Conservation (phyloP, 2,329 filamentous ascomycete species). For the Colletotrichum spinosum region DNA sequence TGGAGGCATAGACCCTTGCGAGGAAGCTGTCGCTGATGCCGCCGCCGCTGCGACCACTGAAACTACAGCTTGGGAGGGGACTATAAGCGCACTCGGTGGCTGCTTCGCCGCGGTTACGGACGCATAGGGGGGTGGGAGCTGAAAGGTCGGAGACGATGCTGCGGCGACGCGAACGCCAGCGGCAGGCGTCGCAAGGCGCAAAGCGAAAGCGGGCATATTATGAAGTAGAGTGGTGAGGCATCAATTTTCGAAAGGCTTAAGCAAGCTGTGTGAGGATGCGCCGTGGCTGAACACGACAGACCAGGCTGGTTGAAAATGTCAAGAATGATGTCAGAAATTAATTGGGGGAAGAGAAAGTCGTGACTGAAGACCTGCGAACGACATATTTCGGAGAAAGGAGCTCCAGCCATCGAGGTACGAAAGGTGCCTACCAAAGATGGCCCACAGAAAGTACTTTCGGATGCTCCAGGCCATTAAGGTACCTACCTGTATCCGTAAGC, state of each 20-base stretch:
- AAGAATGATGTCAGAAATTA: constrained; percentile 26
- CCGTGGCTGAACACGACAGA: neutral
- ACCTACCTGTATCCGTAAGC: neutral
- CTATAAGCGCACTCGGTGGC: neutral
- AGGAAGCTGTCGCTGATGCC: neutral
- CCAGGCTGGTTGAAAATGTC: neutral
- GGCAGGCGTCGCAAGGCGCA: constrained; percentile 26
- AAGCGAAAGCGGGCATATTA: constrained; percentile 29
- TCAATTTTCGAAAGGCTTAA: neutral
- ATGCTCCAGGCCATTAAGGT: neutral
- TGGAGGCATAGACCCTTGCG: neutral
- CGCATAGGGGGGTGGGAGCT: constrained; percentile 23
- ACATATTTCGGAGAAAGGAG: constrained; percentile 14
- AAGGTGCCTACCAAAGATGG: neutral
- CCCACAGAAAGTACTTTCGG: neutral
- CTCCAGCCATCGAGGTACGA: constrained; percentile 22
- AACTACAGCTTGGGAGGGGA: neutral
- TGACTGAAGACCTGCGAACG: too few relatives aligned
- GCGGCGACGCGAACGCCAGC: constrained; percentile 22
- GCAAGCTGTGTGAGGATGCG: neutral
- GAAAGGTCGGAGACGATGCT: constrained; percentile 24
- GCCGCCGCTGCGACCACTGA: constrained; percentile 1
- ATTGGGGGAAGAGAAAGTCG: neutral
- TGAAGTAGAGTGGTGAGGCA: constrained; percentile 14
- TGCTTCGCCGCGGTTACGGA: constrained; percentile 1